These are phyloP conservation scores for Colletotrichum liaoningense DNA, from an alignment of 2,329 filamentous ascomycete genomes.

Conservation along the genomic window DNA sequence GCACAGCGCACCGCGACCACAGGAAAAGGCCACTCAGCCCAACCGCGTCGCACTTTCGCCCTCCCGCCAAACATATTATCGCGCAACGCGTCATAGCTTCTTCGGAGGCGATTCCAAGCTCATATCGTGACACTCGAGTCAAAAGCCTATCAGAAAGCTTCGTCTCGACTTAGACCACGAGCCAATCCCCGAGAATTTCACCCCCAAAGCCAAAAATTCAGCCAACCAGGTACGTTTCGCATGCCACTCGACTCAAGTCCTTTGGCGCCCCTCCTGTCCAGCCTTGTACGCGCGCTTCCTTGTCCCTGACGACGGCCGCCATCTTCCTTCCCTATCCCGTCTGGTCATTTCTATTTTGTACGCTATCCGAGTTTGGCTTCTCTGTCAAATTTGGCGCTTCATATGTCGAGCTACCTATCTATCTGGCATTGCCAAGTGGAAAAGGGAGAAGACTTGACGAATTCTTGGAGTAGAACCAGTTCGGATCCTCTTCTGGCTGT, in stretches of 20 bases:
- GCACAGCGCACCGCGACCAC: slow-evolving; percentile 31
- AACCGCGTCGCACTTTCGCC: slow-evolving; percentile 35
- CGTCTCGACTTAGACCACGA: slow-evolving; percentile 30
- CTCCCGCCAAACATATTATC: slow-evolving; percentile 5
- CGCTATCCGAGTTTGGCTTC: slow-evolving; percentile 1
- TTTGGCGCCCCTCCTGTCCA: slow-evolving; percentile 34
- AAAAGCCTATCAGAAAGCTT: slow-evolving; percentile 37
- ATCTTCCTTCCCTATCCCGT: slow-evolving; percentile 7
- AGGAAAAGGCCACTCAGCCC: slow-evolving; percentile 38
- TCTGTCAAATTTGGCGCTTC: not conserved
- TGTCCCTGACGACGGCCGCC: slow-evolving; percentile 13
- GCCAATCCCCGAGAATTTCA: slow-evolving; percentile 10
- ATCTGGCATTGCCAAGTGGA: not conserved
- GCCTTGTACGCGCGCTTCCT: slow-evolving; percentile 34
- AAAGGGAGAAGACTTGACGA: not conserved
- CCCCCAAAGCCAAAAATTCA: slow-evolving; percentile 20
- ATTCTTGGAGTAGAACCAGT: not conserved
- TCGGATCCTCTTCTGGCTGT: not conserved
- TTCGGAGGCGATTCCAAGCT: slow-evolving; percentile 30
- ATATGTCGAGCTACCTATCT: not conserved
- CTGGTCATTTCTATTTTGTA: slow-evolving; percentile 2
- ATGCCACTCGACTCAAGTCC: slow-evolving; percentile 24
- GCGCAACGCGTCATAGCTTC: slow-evolving; percentile 33
- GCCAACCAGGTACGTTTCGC: slow-evolving; percentile 36
- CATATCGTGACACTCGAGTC: slow-evolving; percentile 35